These are phyloP conservation scores for Vickermania spadyakhi DNA, from an alignment of 208 protist genomes.

Conservation along the genomic window DNA sequence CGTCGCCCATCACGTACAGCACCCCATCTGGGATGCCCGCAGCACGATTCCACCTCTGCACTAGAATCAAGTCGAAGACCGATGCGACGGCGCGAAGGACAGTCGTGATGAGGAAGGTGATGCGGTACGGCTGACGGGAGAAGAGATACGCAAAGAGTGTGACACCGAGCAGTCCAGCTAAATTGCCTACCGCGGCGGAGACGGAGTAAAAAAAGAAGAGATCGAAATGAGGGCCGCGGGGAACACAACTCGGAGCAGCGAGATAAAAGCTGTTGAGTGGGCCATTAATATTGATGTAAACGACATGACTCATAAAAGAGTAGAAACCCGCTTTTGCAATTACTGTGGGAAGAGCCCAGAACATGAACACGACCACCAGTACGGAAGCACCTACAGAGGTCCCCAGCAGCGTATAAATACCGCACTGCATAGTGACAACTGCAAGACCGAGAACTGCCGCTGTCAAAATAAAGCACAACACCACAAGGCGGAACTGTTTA, in stretches of 20 bases:
- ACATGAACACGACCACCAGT: constrained; percentile 25
- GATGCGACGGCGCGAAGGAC: constrained; percentile 29
- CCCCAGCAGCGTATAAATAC: constrained; percentile 5
- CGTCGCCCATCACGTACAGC: constrained; percentile 63
- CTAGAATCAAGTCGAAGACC: constrained; percentile 65
- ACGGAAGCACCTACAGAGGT: background rate
- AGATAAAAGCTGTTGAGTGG: constrained; percentile 57
- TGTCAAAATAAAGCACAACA: constrained; percentile 39
- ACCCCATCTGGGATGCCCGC: constrained; percentile 43
- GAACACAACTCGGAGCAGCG: constrained; percentile 22
- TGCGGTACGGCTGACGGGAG: constrained; percentile 37
- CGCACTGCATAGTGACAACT: constrained; percentile 27
- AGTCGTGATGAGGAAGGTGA: constrained; percentile 43
- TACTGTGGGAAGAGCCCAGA: constrained; percentile 49
- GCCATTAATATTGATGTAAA: constrained; percentile 55
- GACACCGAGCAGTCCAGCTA: constrained; percentile 49
- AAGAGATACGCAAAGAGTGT: constrained; percentile 54
- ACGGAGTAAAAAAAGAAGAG: constrained; percentile 65
- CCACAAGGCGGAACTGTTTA: constrained; percentile 36
- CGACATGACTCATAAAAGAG: constrained; percentile 33
- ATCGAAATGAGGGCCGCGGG: constrained; percentile 50
- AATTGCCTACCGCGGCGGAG: constrained; percentile 28
- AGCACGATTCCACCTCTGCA: constrained; percentile 58
- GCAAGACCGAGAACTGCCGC: constrained; percentile 32
- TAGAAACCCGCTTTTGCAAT: constrained; percentile 66